Base-by-base conservation (phyloP, 805 yeast genomes). In the Saccharomycopsis fibuligera region DNA sequence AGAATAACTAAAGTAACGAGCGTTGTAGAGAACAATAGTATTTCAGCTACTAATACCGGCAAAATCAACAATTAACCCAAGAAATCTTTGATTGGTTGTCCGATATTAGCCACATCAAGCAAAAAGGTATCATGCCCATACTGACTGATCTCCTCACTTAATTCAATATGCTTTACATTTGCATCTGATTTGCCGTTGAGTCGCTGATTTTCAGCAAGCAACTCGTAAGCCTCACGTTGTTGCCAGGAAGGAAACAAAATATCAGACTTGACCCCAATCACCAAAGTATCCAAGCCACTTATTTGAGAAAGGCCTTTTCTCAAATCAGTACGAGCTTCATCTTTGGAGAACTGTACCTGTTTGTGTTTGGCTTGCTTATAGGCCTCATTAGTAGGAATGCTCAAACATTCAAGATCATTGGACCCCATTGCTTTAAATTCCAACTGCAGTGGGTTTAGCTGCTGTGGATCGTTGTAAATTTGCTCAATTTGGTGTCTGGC, bases 161-260 rank as follows among this genome's bases (percentile, higher is more conserved):
- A 70, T 62, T 90, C 96, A 48, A 79, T 72, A 61, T 88, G 87
- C 49, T 69, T 67, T 42, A 83, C 72, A 38, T 70, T 69, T 40
- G 63, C 65, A 35, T 60, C 65, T 17, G 45, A 17, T n/a, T 17
- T 21, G n/a, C 43, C 25, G 19, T 58, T 62, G 50, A 62, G 60
- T 38, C 59, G 62, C 41, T 62, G 63, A 16, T 58, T 58, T 38
- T 67, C 62, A 45, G 62, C 66, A 41, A 90, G 70, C 33, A 79
- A 76, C 14, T 78, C 75, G 25, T 79, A 81, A 49, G 87, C 80
- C 61, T 90, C 96, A 49, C 81, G 67, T 65, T 90, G 97, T 68
- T 90, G 97, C 96, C 96, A 87, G 33, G 83, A 86, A 1, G 97
- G 97, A 70, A 90, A 90, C 45, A 90, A 71, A 36, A 86, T 85